These are phyloP conservation scores for Apiospora kogelbergensis DNA, from an alignment of 2,329 filamentous ascomycete genomes.

Conservation along the genomic window DNA sequence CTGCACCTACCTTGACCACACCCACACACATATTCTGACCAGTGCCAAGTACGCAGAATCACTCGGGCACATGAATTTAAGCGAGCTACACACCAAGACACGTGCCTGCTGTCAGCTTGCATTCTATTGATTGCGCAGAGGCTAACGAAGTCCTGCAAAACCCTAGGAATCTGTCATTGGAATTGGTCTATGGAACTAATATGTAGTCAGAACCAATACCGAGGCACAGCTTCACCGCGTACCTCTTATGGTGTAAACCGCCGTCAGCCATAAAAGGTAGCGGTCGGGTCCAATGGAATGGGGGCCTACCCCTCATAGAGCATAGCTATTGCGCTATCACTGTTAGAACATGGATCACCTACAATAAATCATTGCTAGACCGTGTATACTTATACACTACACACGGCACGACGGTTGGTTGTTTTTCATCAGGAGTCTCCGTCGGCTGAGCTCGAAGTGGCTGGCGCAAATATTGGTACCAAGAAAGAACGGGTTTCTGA, in stretches of 20 bases:
- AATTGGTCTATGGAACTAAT: not conserved
- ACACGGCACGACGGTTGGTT: not conserved
- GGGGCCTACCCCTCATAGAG: not conserved
- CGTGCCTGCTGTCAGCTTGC: not conserved
- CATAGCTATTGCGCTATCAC: too few relatives aligned
- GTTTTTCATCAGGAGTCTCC: not conserved
- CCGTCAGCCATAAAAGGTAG: too few relatives aligned
- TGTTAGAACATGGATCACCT: too few relatives aligned
- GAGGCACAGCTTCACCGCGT: not conserved
- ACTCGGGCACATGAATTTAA: not conserved
- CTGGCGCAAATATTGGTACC: not conserved
- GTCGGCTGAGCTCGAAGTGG: not conserved
- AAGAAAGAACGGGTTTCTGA: not conserved
- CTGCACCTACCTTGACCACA: not conserved
- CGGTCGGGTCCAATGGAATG: not conserved
- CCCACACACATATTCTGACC: not conserved
- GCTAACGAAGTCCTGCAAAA: not conserved
- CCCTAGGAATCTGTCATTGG: not conserved
- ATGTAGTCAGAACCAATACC: too few relatives aligned
- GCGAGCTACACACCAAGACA: not conserved
- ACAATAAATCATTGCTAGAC: too few relatives aligned
- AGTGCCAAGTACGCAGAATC: not conserved
- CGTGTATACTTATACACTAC: too few relatives aligned
- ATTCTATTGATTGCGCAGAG: not conserved
- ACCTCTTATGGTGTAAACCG: too few relatives aligned